These are phyloP conservation scores for Begonia masoniana DNA, from an alignment of 306 rosid genomes.

Conservation along the genomic window DNA sequence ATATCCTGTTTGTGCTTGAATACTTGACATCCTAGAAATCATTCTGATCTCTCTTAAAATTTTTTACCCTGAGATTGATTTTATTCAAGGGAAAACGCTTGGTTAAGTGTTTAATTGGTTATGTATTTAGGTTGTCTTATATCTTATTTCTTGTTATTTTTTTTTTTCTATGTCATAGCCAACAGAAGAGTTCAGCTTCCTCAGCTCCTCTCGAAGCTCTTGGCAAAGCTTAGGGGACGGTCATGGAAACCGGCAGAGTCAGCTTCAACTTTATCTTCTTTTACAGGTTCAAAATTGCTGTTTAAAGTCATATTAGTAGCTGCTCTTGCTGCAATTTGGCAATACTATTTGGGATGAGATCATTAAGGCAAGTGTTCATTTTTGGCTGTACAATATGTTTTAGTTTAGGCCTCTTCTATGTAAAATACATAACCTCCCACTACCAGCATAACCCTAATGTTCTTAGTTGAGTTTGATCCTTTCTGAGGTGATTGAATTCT, in stretches of 20 bases:
- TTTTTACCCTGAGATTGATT: too few species aligned
- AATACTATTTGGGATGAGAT: slow-evolving; percentile 38
- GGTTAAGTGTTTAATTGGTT: too few species aligned
- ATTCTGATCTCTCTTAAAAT: too few species aligned
- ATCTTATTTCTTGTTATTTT: neutral
- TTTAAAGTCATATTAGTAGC: slow-evolving; percentile 43
- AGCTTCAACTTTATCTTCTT: slow-evolving; percentile 24
- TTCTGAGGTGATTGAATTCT: too few species aligned
- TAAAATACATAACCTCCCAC: neutral
- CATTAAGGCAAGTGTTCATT: neutral
- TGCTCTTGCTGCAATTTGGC: slow-evolving; percentile 64
- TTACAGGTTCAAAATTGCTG: slow-evolving; percentile 34
- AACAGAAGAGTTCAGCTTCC: slow-evolving; percentile 21
- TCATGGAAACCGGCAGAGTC: slow-evolving; percentile 26
- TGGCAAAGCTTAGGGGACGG: slow-evolving; percentile 45
- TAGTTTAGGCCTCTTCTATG: neutral
- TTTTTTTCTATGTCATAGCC: slow-evolving; percentile 23
- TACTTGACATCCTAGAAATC: too few species aligned
- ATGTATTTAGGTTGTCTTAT: neutral
- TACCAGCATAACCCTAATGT: too few species aligned
- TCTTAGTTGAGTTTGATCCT: too few species aligned
- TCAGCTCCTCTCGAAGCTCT: slow-evolving; percentile 26
- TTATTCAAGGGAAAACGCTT: too few species aligned
- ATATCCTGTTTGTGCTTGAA: too few species aligned
- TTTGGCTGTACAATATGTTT: slow-evolving; percentile 8